Evolutionary conservation across 1,139 yeast species (phyloP), one percentile per base, ranked within the genome.

Genomic region (Trichomonascaceae sp.): DNA sequence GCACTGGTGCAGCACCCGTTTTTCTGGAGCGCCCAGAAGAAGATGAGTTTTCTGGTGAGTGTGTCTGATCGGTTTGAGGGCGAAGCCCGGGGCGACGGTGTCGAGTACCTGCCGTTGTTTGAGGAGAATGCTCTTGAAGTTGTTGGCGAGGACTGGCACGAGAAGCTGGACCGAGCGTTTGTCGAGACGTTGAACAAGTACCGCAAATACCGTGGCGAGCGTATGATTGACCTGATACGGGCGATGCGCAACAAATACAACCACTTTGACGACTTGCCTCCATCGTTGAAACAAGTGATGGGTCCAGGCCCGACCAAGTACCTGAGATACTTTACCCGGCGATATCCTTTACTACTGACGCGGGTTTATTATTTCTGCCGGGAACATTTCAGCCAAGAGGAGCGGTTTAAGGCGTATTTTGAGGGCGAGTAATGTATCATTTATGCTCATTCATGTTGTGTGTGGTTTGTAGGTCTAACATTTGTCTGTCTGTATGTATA

Each of bases 161-260:
- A 48, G n/a, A 68, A 68, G 43, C 76, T 89, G 50, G 92, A 84
- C 48, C 54, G 60, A 9, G 64, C 65, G 16, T 81, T 89, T 50
- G 65, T 82, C 61, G 82, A 77, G 16, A 84, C 87, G 50, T 63
- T 92, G 43, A 95, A 94, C 15, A 82, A 80, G 52, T 89, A 84
- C 54, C 69, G 99, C 46, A 87, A 84, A 56, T 92, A 89, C 53
- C 78, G 78, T 43, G 71, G 79, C 0, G 75, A 71, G 37, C 79
- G 76, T 43, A 57, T 89, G 32, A 72, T 84, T 74, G 98, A 92
- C 54, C 60, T 89, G 37, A 59, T 89, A 37, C 65, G 99, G 41
- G 96, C 96, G 0, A 61, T 89, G 46, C 67, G 99, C 45, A 89
- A 89, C 61, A 89, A 89, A 54, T 76, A 80, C 52, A 95, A 84